Percentiles rank a stretch among this genome's conserved stretches.
phyloP scores from a whole-genome alignment of 148 eudicot genomes.

The Cornus kousa region DNA sequence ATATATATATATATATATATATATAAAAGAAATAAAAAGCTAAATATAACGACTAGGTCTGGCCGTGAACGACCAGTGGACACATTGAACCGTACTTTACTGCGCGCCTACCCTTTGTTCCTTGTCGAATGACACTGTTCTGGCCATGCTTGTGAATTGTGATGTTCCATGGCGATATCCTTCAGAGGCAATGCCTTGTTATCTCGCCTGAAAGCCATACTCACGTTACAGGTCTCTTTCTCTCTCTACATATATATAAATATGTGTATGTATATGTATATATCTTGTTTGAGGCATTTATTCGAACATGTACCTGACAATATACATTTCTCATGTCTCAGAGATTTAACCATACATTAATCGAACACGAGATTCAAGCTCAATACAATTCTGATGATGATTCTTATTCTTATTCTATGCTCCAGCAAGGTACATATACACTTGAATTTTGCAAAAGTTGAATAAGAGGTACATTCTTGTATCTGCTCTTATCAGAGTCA shows the following conservation, averaged over 20 bases:
- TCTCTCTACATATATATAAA: background rate
- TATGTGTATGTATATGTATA: background rate
- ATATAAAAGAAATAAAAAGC: too few relatives aligned
- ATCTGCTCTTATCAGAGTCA: background rate
- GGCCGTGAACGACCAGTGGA: too few relatives aligned
- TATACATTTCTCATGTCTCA: background rate
- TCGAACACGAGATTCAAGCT: constrained; percentile 19
- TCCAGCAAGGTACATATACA: constrained; percentile 12
- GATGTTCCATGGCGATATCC: constrained; percentile 3
- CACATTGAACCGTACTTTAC: too few relatives aligned
- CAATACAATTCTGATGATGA: constrained; percentile 7
- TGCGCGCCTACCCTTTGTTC: too few relatives aligned
- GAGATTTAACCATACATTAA: constrained; percentile 18
- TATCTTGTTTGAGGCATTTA: constrained; percentile 26
- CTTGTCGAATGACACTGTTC: constrained; percentile 4
- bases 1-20: too few relatives aligned
- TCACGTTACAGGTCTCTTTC: constrained; percentile 23
- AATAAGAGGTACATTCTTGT: background rate
- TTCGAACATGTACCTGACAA: constrained; percentile 33
- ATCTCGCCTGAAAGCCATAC: constrained; percentile 22
- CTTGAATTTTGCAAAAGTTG: background rate
- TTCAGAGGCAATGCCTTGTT: constrained; percentile 16
- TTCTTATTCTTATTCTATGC: constrained; percentile 17
- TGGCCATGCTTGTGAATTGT: constrained; percentile 2
- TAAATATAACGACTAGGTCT: too few relatives aligned